Evolutionary conservation across 2,329 filamentous ascomycete genomes (phyloP).

Genomic region (Biscogniauxia sp.): DNA sequence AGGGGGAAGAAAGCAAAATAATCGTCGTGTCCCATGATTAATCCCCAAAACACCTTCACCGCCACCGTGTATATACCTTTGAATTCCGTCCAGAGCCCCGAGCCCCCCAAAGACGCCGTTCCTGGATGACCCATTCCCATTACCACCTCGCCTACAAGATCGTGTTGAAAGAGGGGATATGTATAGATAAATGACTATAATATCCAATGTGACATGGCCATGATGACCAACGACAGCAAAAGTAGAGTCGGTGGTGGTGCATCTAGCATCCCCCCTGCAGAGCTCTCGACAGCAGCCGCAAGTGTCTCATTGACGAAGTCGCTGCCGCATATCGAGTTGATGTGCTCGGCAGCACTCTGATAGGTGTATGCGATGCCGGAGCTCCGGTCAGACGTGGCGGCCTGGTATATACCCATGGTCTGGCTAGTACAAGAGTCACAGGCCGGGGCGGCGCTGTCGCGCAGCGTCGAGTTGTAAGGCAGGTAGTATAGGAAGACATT

Average conservation of each 20-base stretch:
- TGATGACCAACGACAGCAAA: constrained; percentile 23
- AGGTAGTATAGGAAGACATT: constrained; percentile 84
- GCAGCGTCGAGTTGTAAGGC: constrained; percentile 71
- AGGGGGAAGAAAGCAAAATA: neutral
- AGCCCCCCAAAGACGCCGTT: neutral
- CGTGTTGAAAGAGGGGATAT: neutral
- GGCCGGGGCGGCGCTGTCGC: constrained; percentile 63
- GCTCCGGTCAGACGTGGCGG: constrained; percentile 62
- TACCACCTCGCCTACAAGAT: neutral
- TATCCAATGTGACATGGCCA: constrained; percentile 26
- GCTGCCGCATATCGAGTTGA: constrained; percentile 65
- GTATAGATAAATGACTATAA: constrained; percentile 6
- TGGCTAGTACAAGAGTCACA: constrained; percentile 75
- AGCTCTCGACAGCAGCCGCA: constrained; percentile 31
- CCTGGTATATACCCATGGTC: constrained; percentile 79
- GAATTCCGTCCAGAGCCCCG: neutral
- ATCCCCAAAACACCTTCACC: neutral
- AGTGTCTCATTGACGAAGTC: constrained; percentile 58
- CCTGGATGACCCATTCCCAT: neutral
- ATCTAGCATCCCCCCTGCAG: constrained; percentile 13
- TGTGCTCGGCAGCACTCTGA: constrained; percentile 63
- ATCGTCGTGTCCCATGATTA: neutral
- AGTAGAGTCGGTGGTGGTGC: constrained; percentile 20
- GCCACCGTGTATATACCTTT: neutral
- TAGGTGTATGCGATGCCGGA: constrained; percentile 71